These are phyloP conservation scores for Trypanosoma melophagium DNA, from an alignment of 208 protist species.

Conservation along the genomic window DNA sequence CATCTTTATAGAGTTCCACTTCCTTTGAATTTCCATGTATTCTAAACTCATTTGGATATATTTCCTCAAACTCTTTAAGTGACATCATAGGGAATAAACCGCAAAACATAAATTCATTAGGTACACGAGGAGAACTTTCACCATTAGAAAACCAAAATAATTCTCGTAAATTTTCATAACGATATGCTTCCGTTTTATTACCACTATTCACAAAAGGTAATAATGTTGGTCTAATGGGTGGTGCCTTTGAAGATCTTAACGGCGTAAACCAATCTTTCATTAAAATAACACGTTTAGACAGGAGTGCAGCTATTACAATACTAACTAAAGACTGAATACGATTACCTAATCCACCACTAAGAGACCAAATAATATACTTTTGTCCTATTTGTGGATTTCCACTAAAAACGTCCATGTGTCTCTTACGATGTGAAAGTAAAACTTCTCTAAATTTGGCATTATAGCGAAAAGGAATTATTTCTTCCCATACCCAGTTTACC, in stretches of 20 bases:
- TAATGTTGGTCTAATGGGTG: slow-evolving; percentile 10
- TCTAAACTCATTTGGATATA: slow-evolving; percentile 27
- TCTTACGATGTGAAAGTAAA: slow-evolving; percentile 11
- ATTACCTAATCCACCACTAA: slow-evolving; percentile 39
- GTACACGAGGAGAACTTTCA: slow-evolving; percentile 8
- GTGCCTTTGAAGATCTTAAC: background rate
- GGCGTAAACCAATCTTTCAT: slow-evolving; percentile 42
- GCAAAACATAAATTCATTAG: slow-evolving; percentile 27
- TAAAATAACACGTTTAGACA: slow-evolving; percentile 32
- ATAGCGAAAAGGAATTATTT: slow-evolving; percentile 18
- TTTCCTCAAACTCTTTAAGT: slow-evolving; percentile 19
- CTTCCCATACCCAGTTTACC: slow-evolving; percentile 21
- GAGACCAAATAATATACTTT: slow-evolving; percentile 39
- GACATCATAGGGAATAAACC: slow-evolving; percentile 29
- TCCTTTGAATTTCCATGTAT: slow-evolving; percentile 2
- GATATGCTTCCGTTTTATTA: slow-evolving; percentile 11
- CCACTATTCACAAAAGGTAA: slow-evolving; percentile 13
- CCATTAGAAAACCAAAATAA: slow-evolving; percentile 30
- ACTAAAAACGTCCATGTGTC: slow-evolving; percentile 19
- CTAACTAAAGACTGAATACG: slow-evolving; percentile 29
- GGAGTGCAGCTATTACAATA: slow-evolving; percentile 26
- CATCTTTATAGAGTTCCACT: slow-evolving; percentile 12
- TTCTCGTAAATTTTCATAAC: slow-evolving; percentile 18
- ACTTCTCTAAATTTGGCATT: slow-evolving; percentile 12
- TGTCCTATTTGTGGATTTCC: slow-evolving; percentile 20